phyloP scores from a whole-genome alignment of 2,329 filamentous ascomycete species.

The Exophiala viscosa region DNA sequence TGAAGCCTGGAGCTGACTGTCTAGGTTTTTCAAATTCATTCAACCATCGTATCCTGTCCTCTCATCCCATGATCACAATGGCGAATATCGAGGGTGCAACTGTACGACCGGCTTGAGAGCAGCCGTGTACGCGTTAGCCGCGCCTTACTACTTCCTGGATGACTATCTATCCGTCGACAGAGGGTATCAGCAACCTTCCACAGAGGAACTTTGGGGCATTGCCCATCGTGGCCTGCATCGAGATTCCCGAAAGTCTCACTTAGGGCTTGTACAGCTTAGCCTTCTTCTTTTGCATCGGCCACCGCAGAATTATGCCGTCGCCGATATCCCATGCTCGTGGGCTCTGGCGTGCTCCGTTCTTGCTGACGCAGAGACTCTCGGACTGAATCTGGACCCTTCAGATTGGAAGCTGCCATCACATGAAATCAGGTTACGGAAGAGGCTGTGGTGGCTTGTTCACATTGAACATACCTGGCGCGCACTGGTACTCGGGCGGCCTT shows the following conservation, averaged over 20 bases:
- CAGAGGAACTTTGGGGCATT: constrained; percentile 15
- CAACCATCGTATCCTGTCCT: constrained; percentile 14
- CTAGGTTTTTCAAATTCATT: constrained; percentile 13
- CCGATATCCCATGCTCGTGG: constrained; percentile 8
- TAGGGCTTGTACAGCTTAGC: constrained; percentile 10
- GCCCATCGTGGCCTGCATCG: constrained; percentile 12
- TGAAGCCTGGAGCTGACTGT: constrained; percentile 1
- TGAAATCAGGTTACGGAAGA: constrained; percentile 79
- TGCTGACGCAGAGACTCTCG: constrained; percentile 47
- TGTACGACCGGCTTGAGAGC: constrained; percentile 8
- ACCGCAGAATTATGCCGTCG: constrained; percentile 13
- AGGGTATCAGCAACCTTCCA: constrained; percentile 10
- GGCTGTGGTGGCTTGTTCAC: constrained; percentile 84
- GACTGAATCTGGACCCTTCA: constrained; percentile 82
- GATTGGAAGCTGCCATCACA: constrained; percentile 82
- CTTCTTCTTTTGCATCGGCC: constrained; percentile 11
- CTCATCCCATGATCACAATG: constrained; percentile 4
- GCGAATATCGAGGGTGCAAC: constrained; percentile 8
- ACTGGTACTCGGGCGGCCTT: constrained; percentile 78
- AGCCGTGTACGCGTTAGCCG: constrained; percentile 12
- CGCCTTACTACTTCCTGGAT: constrained; percentile 12
- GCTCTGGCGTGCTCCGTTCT: constrained; percentile 8
- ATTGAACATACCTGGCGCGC: constrained; percentile 97
- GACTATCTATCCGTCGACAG: constrained; percentile 12
- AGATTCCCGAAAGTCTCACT: constrained; percentile 7